phyloP scores from a whole-genome alignment of 2,329 filamentous ascomycete species.

The Teratosphaeriaceae sp. region DNA sequence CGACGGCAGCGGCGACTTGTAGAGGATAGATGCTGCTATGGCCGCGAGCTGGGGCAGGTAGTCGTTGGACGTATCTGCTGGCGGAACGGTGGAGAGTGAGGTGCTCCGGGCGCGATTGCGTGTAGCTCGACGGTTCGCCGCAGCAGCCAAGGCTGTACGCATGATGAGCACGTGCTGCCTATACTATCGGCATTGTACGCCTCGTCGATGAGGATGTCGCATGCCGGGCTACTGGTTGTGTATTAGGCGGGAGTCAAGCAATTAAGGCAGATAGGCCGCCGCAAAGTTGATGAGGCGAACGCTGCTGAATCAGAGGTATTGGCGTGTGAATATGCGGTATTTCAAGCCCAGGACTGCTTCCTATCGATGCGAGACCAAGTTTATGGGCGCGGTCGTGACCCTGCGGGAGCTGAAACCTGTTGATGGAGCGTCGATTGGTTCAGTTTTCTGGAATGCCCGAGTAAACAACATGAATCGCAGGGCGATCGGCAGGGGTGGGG shows the following conservation, averaged over 20 bases:
- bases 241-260: background rate
- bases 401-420: no score
- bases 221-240: background rate
- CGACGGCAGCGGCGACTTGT: slow-evolving; percentile 46
- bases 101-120: slow-evolving; percentile 25
- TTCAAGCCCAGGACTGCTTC: no score
- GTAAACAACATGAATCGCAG: no score
- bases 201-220: background rate
- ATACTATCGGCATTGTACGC: slow-evolving; percentile 3
- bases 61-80: slow-evolving; percentile 38
- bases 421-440: no score
- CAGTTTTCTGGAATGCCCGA: no score
- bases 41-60: slow-evolving; percentile 44
- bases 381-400: no score
- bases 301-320: no score
- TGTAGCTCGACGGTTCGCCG: slow-evolving; percentile 19
- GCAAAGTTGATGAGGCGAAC: no score
- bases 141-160: slow-evolving; percentile 25
- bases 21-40: slow-evolving; percentile 48
- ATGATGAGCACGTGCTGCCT: slow-evolving; percentile 11
- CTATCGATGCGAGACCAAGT: no score
- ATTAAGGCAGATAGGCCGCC: no score
- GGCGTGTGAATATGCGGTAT: no score
- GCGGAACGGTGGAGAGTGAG: slow-evolving; percentile 43
- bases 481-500: no score